Base-by-base conservation (phyloP, 768 basidiomycete species). In the Suillus luteus region DNA sequence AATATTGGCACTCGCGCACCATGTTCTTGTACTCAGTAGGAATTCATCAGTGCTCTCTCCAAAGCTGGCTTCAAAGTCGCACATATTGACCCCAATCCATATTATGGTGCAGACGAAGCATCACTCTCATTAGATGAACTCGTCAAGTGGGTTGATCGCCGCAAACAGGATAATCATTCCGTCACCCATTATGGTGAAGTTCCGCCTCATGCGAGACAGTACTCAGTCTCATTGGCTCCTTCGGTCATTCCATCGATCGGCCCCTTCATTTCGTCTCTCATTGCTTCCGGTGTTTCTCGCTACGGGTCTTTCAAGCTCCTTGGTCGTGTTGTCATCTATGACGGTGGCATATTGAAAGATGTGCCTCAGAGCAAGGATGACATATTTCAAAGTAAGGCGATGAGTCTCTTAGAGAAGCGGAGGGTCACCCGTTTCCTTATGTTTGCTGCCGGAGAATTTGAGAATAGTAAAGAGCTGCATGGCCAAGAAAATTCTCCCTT, bases 311-410 rank as follows among this genome's bases (percentile, higher is more conserved):
- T 95, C 72, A 87, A 91, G 54, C 81, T 97, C 4, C 79, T 99
- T 22, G 92, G 90, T 65, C 84, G 83, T 27, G 81, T 91, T 19
- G 85, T 81, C 44, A 77, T 93, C 51, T 88, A 86, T 69, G 78
- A 85, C 57, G 78, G 82, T 2, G 73, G 72, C 60, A 67, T 72
- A 24, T 71, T 86, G 60, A 85, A 85, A 68, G 82, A 76, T 58
- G 96, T 98, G 0, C 96, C 96, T 1, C 88, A 89, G 38, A 92
- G 86, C 77, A 98, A 97, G 74, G 95, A 95, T 74, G 91, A 93
- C 64, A 84, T 99, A 3, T 98, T 99, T 84, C 95, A 91, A 79
- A 89, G 86, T 77, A 87, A 86, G 70, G 82, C 81, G 10, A 84
- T 98, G 9, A 81, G 82, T 8, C 81, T 98, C 12, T 73, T 95